Conservation (phyloP, 371 early-diverging fungal genomes). For the Rhizopus sp. region DNA sequence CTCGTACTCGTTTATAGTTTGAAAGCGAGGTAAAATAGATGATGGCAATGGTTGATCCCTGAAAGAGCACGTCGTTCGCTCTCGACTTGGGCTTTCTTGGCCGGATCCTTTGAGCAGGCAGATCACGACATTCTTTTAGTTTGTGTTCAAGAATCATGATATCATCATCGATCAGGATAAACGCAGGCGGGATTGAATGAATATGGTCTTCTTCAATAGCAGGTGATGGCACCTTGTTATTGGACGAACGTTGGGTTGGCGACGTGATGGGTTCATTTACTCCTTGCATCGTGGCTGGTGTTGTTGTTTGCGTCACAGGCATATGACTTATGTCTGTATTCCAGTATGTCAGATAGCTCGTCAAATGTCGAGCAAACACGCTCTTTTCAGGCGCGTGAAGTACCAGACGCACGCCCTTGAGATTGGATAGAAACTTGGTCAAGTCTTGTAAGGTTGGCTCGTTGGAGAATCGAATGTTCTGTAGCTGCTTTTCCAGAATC, state of each 20-base stretch:
- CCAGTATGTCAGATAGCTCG: slow-evolving; percentile 53
- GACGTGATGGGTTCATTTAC: background rate
- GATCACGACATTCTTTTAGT: slow-evolving; percentile 44
- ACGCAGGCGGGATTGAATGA: slow-evolving; percentile 50
- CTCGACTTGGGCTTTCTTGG: slow-evolving; percentile 28
- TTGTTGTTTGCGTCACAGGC: slow-evolving; percentile 14
- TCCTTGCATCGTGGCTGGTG: background rate
- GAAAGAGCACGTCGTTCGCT: slow-evolving; percentile 13
- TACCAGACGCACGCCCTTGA: slow-evolving; percentile 45
- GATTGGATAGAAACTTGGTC: slow-evolving; percentile 34
- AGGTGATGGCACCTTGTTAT: slow-evolving; percentile 27
- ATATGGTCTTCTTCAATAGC: slow-evolving; percentile 40
- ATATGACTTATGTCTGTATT: slow-evolving; percentile 50
- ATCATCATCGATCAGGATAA: slow-evolving; percentile 67
- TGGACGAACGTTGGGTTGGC: background rate
- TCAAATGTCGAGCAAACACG: slow-evolving; percentile 53
- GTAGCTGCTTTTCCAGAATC: slow-evolving; percentile 24
- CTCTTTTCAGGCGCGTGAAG: slow-evolving; percentile 53
- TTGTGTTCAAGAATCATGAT: slow-evolving; percentile 49
- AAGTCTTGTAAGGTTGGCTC: slow-evolving; percentile 59
- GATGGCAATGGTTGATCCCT: slow-evolving; percentile 51
- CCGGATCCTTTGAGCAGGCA: slow-evolving; percentile 20
- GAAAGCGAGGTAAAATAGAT: slow-evolving; percentile 62
- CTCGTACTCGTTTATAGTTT: slow-evolving; percentile 62
- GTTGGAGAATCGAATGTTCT: slow-evolving; percentile 37